Conservation (phyloP, 805 yeast genomes). For the Wickerhamomyces canadensis region DNA sequence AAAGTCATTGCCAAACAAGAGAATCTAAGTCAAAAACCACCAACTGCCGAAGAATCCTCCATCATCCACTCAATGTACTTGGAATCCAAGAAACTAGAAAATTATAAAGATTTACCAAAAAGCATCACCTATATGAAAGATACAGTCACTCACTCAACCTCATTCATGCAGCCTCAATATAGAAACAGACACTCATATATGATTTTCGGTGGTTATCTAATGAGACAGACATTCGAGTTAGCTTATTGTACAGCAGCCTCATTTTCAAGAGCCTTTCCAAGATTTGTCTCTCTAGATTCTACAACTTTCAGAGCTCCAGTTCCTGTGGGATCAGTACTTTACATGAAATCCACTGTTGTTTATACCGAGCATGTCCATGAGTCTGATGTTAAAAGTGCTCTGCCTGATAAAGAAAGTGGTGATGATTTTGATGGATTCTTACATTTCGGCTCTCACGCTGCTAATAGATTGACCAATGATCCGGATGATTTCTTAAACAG, state of each 20-base stretch:
- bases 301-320: conserved; percentile 93
- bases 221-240: conserved; percentile 89
- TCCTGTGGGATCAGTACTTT: conserved; percentile 88
- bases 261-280: conserved; percentile 76
- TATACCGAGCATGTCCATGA: conserved; percentile 78
- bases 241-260: conserved; percentile 93
- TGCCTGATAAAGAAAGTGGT: conserved; percentile 4
- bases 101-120: conserved; percentile 34
- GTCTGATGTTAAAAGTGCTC: conserved; percentile 13
- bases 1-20: conserved; percentile 67
- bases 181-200: conserved; percentile 90
- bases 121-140: conserved; percentile 64
- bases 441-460: conserved; percentile 52
- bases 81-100: conserved; percentile 36
- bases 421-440: conserved; percentile 23
- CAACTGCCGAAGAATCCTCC: conserved; percentile 67
- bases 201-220: conserved; percentile 91
- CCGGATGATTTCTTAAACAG: conserved; percentile 54
- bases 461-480: conserved; percentile 47
- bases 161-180: conserved; percentile 95
- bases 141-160: conserved; percentile 65
- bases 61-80: conserved; percentile 77
- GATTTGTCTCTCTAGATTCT: conserved; percentile 85
- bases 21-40: conserved; percentile 58
- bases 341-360: conserved; percentile 75